Evolutionary conservation across 768 basidiomycete genomes (phyloP).

Genomic region (Trametes villosa): DNA sequence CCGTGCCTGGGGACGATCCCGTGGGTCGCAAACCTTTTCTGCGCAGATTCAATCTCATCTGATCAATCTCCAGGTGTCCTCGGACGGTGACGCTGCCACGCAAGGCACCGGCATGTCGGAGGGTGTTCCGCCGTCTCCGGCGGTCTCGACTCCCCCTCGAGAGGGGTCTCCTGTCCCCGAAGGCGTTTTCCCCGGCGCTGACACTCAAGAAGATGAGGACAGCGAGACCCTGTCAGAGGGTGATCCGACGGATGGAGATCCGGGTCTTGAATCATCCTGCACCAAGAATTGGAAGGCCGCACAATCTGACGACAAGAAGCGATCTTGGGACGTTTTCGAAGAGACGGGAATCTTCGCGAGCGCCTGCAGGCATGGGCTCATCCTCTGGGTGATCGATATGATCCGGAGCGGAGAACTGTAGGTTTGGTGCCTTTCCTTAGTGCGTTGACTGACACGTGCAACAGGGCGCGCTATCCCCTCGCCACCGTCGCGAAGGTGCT

Average conservation of each 20-base stretch:
- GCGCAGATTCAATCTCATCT: too few species aligned
- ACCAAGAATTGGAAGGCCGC: slow-evolving; percentile 40
- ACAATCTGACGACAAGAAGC: slow-evolving; percentile 34
- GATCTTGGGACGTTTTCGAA: slow-evolving; percentile 40
- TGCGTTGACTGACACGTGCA: neutral
- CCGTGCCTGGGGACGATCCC: slow-evolving; percentile 29
- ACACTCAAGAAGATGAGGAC: too few species aligned
- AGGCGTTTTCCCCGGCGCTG: too few species aligned
- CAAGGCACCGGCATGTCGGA: too few species aligned
- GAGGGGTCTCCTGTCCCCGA: too few species aligned
- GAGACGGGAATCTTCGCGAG: slow-evolving; percentile 43
- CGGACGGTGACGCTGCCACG: too few species aligned
- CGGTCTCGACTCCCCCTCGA: too few species aligned
- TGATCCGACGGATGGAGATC: slow-evolving; percentile 27
- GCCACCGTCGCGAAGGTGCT: slow-evolving; percentile 8
- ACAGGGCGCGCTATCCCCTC: slow-evolving; percentile 16
- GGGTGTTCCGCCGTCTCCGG: too few species aligned
- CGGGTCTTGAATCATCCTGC: slow-evolving; percentile 31
- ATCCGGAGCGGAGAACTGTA: slow-evolving; percentile 27
- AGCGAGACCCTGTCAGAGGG: slow-evolving; percentile 12
- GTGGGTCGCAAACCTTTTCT: too few species aligned
- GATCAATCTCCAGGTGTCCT: too few species aligned
- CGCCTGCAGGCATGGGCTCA: slow-evolving; percentile 22
- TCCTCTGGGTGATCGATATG: slow-evolving; percentile 28
- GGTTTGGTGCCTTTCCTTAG: neutral